Evolutionary conservation across 345 rosid genomes (phyloP), one percentile per base, ranked within the genome.

Genomic region (Populus pruinosa): DNA sequence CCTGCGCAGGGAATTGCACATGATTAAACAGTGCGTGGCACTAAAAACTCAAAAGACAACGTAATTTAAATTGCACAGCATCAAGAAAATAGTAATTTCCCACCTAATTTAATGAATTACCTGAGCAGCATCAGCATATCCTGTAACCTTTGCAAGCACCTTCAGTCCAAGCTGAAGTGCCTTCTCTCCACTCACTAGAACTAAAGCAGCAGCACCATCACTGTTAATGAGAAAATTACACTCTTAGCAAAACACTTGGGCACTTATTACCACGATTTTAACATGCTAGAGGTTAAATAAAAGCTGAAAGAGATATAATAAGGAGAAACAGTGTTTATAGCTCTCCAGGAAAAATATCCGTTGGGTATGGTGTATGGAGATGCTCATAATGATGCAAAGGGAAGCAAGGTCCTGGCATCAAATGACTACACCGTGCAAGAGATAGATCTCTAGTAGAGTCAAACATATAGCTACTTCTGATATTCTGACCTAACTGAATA

Each of bases 121-220:
- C 97, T 91, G 97, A 82, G 99, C 99, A 73, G 98, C 99, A 79
- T 93, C 99, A 77, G 91, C 97, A 72, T 92, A 93, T 73, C 97
- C 99, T 44, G 85, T 73, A 76, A 96, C 85, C 86, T 88, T 96
- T 18, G 94, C 99, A 62, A 96, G 79, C 76, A 96, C 93, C 55
- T 91, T 88, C 76, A 96, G 86, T 78, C 97, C 97, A 23, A 91
- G 94, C 83, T 90, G 59, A 72, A 88, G 78, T 23, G 92, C 97
- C 80, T 82, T 91, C 86, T 88, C 93, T 81, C 98, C 95, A 43
- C 99, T 94, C 70, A 91, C 97, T n/a, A 94, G 82, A 82, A 94
- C 94, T 65, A 94, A 82, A 47, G 97, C 98, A 66, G 99, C 99
- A 77, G 97, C 99, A 81, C 98, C 99, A 84, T 96, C 98, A 82